Evolutionary conservation across 1,284 basidiomycete species (phyloP).

Genomic region (Ganoderma meredithae): DNA sequence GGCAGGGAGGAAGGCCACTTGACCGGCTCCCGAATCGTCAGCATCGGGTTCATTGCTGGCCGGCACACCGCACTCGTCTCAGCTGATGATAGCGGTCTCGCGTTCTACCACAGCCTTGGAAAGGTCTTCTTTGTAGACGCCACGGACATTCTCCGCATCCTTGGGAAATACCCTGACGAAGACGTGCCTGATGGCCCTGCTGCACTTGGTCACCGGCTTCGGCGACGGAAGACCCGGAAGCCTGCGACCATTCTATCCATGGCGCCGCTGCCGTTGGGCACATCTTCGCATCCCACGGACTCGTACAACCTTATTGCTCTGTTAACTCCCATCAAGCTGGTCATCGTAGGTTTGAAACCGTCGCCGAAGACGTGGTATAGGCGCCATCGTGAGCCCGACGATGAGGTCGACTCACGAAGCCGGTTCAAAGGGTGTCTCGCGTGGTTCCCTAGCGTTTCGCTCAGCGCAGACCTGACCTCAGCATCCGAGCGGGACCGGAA

Average conservation of each 20-base stretch:
- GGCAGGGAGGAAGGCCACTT: conserved; percentile 96
- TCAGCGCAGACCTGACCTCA: conserved; percentile 26
- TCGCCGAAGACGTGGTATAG: conserved; percentile 94
- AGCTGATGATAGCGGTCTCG: conserved; percentile 90
- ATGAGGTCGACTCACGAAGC: conserved; percentile 50
- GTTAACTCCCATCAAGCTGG: conserved; percentile 89
- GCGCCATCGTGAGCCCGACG: conserved; percentile 65
- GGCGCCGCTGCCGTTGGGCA: conserved; percentile 86
- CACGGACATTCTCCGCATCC: conserved; percentile 91
- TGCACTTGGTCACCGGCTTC: conserved; percentile 36
- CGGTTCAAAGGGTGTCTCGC: conserved; percentile 69
- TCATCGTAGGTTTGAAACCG: conserved; percentile 94
- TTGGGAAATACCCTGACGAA: conserved; percentile 88
- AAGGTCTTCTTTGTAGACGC: conserved; percentile 96
- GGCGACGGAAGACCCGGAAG: conserved; percentile 47
- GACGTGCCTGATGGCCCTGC: conserved; percentile 36
- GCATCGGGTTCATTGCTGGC: conserved; percentile 90
- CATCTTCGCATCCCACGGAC: conserved; percentile 81
- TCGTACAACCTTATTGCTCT: conserved; percentile 87
- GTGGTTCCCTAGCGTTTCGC: conserved; percentile 76
- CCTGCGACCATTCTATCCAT: conserved; percentile 77
- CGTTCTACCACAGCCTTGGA: conserved; percentile 96
- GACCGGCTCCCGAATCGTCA: conserved; percentile 84
- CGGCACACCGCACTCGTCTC: conserved; percentile 94
- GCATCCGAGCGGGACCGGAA: conserved; percentile 41